Percentiles rank a stretch among this genome's conserved stretches.
These are phyloP conservation scores for Xylariaceae sp. DNA, from an alignment of 2,329 filamentous ascomycete genomes.

Conservation along the genomic window DNA sequence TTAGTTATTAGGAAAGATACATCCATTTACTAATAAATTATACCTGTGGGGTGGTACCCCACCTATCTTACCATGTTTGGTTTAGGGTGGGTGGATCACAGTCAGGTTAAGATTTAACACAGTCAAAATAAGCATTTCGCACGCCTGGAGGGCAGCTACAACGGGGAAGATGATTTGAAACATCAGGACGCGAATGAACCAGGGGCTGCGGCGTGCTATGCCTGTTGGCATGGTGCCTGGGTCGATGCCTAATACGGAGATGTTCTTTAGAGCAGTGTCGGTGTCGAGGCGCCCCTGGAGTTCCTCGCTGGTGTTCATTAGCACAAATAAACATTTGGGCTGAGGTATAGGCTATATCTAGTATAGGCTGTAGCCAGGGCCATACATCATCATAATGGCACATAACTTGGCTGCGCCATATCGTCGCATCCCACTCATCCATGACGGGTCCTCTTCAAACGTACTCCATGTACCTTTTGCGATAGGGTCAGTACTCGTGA, in stretches of 20 bases:
- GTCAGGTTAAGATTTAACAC: too few species aligned
- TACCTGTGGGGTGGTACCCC: too few species aligned
- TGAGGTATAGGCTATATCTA: too few species aligned
- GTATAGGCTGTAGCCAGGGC: not conserved
- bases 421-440: constrained; percentile 27
- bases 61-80: too few species aligned
- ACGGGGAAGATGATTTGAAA: constrained; percentile 2
- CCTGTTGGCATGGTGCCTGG: constrained; percentile 25
- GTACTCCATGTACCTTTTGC: constrained; percentile 31
- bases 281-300: constrained; percentile 29
- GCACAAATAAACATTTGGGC: not conserved
- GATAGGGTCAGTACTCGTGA: constrained; percentile 20
- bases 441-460: constrained; percentile 27
- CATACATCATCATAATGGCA: constrained; percentile 34
- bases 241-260: constrained; percentile 30
- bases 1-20: too few species aligned
- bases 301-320: constrained; percentile 11
- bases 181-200: constrained; percentile 15
- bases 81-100: too few species aligned
- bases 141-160: not conserved
- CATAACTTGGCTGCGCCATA: constrained; percentile 35
- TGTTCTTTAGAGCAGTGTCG: constrained; percentile 17
- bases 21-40: too few species aligned
- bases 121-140: too few species aligned
- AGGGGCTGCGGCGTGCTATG: constrained; percentile 19